Conservation (phyloP, 2,329 filamentous ascomycete species). For the Karstenula rhodostoma region DNA sequence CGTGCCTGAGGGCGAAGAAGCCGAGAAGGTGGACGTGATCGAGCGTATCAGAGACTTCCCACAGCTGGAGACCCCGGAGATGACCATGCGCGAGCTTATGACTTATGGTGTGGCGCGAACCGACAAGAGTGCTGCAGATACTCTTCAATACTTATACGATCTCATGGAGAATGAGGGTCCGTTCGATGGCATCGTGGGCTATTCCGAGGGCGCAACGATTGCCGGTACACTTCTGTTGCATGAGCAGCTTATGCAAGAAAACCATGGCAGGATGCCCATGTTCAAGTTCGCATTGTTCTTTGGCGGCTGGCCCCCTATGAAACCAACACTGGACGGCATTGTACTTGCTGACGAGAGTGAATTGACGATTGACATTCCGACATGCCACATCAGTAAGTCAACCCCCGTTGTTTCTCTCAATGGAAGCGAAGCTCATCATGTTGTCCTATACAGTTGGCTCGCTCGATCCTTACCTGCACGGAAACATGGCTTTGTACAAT, state of each 20-base stretch:
- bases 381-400: constrained; percentile 48
- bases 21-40: constrained; percentile 31
- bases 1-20: constrained; percentile 26
- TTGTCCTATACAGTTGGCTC: constrained; percentile 30
- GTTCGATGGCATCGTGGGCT: constrained; percentile 65
- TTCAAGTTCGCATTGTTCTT: constrained; percentile 60
- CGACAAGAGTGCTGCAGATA: constrained; percentile 29
- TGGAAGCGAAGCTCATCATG: background rate
- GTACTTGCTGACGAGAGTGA: constrained; percentile 54
- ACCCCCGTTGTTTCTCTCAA: background rate
- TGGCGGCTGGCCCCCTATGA: constrained; percentile 56
- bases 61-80: constrained; percentile 61
- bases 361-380: constrained; percentile 51
- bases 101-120: constrained; percentile 49
- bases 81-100: constrained; percentile 62
- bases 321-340: constrained; percentile 37
- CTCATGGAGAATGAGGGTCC: constrained; percentile 34
- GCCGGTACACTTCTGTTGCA: constrained; percentile 54
- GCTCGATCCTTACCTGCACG: constrained; percentile 67
- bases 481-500: constrained; percentile 68
- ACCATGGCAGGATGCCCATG: constrained; percentile 27
- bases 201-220: constrained; percentile 67
- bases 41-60: constrained; percentile 64
- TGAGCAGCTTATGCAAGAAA: constrained; percentile 29
- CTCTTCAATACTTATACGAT: constrained; percentile 31